Evolutionary conservation across 2,329 filamentous ascomycete genomes (phyloP).

Genomic region (Allantophomopsis cytisporea): DNA sequence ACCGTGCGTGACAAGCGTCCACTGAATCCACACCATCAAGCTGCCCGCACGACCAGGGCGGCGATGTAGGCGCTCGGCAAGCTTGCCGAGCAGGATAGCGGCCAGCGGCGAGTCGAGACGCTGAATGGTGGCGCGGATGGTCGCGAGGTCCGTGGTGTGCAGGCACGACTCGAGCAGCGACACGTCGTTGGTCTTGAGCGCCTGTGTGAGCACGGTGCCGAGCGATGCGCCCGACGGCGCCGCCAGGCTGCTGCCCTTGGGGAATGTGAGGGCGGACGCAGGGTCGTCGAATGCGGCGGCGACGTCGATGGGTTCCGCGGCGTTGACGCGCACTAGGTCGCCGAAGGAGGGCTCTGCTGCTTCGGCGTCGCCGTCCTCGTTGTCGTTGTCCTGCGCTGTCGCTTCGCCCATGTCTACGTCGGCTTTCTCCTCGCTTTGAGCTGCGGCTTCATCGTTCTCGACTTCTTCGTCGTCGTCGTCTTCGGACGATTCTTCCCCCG

Average conservation of each 20-base stretch:
- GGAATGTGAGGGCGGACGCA: slow-evolving; percentile 9
- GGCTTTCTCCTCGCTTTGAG: slow-evolving; percentile 12
- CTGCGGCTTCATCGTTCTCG: slow-evolving; percentile 24
- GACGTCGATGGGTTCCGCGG: slow-evolving; percentile 66
- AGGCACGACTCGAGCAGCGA: slow-evolving; percentile 87
- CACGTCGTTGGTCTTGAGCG: slow-evolving; percentile 81
- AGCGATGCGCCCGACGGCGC: slow-evolving; percentile 64
- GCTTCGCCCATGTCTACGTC: slow-evolving; percentile 20
- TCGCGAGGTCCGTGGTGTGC: slow-evolving; percentile 61
- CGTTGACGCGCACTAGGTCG: slow-evolving; percentile 61
- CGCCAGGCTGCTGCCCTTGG: slow-evolving; percentile 11
- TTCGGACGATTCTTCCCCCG: slow-evolving; percentile 26
- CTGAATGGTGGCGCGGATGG: slow-evolving; percentile 80
- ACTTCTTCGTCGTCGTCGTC: slow-evolving; percentile 30
- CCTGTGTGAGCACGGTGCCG: slow-evolving; percentile 84
- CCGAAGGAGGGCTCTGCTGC: slow-evolving; percentile 59
- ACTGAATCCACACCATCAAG: slow-evolving; percentile 91
- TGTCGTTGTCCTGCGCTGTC: slow-evolving; percentile 26
- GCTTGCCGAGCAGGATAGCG: slow-evolving; percentile 62
- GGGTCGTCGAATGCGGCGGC: slow-evolving; percentile 37
- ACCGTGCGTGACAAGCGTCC: slow-evolving; percentile 84
- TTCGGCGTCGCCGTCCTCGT: slow-evolving; percentile 18
- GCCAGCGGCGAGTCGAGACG: slow-evolving; percentile 78
- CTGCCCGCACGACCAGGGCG: slow-evolving; percentile 80
- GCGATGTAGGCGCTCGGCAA: slow-evolving; percentile 76